Evolutionary conservation across 257 asterid genomes (phyloP), one percentile per base, ranked within the genome.

Genomic region (Penstemon barbatus): DNA sequence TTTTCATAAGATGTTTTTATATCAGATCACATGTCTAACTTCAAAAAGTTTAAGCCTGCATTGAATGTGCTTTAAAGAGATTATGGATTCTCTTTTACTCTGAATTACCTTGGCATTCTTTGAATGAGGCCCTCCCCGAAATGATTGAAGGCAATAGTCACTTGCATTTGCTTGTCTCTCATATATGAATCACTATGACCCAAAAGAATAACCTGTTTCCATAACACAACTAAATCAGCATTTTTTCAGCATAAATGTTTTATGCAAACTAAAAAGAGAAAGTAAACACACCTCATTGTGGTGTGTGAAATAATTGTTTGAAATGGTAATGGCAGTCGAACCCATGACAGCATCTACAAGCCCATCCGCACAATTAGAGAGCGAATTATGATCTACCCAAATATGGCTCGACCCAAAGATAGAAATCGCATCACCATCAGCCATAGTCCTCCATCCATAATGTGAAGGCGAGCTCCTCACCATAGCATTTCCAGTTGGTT

Each of bases 261-360:
- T n/a, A 63, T 38, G 3, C 42, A 61, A 37, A 58, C 25, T 39
- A 63, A 49, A 15, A 8, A 40, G n/a, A 72, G 49, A 6, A 54
- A 15, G 50, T 2, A 45, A 33, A 69, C 63, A 45, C 50, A 84
- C 97, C 98, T 92, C 98, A 68, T 92, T 89, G 55, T 92, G 98
- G 79, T 92, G 97, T 52, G 98, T 84, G 61, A 92, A 87, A 71
- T 86, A 81, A 62, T 89, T 89, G 82, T 92, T 92, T 3, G 98
- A 92, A 74, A 91, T 87, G 75, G 98, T 89, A 52, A 91, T 81
- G 4, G 96, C 92, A 18, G 95, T 91, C 69, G 98, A 91, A 7
- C 98, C 98, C 96, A 91, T 91, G 43, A 91, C 88, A 70, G 98
- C 98, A 72, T 91, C 98, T 18, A 91, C 92, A 61, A 91, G 95